These are phyloP conservation scores for Pyrus pyrifolia DNA, from an alignment of 306 rosid species.

Conservation along the genomic window DNA sequence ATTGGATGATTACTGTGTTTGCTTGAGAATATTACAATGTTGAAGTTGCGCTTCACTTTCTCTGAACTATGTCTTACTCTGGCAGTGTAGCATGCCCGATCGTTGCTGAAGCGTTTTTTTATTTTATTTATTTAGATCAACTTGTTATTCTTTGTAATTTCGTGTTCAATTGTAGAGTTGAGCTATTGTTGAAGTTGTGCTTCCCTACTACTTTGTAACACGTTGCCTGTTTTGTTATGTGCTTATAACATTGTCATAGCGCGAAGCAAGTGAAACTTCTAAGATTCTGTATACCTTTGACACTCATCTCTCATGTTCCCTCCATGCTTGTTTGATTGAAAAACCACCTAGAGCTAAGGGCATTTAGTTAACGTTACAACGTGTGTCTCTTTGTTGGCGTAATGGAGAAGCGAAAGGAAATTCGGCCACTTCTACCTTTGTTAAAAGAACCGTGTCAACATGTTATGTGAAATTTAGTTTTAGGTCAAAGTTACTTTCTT, in stretches of 20 bases:
- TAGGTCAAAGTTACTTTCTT: background rate
- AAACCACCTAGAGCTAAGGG: background rate
- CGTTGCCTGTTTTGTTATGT: background rate
- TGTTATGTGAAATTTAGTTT: background rate
- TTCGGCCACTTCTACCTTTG: background rate
- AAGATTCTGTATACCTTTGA: background rate
- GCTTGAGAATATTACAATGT: background rate
- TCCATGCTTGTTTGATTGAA: background rate
- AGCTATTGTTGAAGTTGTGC: background rate
- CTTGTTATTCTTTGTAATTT: background rate
- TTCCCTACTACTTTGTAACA: background rate
- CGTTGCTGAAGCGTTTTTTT: background rate
- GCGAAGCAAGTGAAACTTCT: background rate
- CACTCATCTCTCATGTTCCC: background rate
- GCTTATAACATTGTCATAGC: background rate
- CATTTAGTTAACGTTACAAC: too few relatives aligned
- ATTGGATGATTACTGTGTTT: background rate
- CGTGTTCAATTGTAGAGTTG: background rate
- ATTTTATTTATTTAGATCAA: too few relatives aligned
- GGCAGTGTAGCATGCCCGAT: background rate
- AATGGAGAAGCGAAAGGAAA: too few relatives aligned
- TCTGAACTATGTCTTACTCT: background rate
- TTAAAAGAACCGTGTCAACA: background rate
- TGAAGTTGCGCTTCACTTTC: background rate
- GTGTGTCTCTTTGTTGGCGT: too few relatives aligned